Percentiles rank a stretch among this genome's conserved stretches.
phyloP scores from a whole-genome alignment of 2,329 filamentous ascomycete species.

The Colletotrichum sp. region DNA sequence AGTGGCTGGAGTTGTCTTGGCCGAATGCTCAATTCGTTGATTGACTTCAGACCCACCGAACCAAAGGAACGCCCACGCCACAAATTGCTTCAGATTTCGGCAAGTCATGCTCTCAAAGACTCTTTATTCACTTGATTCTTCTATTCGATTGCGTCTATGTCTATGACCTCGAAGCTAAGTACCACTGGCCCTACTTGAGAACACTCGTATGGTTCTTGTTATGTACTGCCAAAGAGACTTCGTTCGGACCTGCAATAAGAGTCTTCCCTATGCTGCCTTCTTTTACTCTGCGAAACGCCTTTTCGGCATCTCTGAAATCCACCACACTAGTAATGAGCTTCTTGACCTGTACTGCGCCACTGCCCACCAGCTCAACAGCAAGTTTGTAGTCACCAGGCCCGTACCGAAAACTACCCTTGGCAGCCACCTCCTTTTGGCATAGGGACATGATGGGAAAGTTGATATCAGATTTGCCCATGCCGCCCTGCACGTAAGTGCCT shows the following conservation, averaged over 20 bases:
- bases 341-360: conserved; percentile 80
- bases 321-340: conserved; percentile 80
- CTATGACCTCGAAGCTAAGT: accelerated
- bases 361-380: conserved; percentile 77
- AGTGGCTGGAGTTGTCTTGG: not conserved
- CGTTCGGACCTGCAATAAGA: conserved; percentile 69
- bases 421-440: conserved; percentile 87
- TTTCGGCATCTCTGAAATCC: conserved; percentile 80
- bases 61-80: accelerated
- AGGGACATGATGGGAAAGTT: conserved; percentile 90
- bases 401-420: conserved; percentile 90
- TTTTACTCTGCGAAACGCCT: conserved; percentile 87
- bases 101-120: accelerated
- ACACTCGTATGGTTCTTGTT: not conserved
- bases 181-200: accelerated
- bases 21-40: not conserved
- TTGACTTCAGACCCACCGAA: not conserved
- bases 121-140: accelerated
- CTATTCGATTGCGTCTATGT: accelerated
- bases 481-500: conserved; percentile 82
- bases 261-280: conserved; percentile 79
- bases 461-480: conserved; percentile 89
- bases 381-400: conserved; percentile 86
- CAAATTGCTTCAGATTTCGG: accelerated
- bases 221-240: conserved; percentile 25